phyloP scores from a whole-genome alignment of 768 basidiomycete genomes.

The Leccinum boreale region DNA sequence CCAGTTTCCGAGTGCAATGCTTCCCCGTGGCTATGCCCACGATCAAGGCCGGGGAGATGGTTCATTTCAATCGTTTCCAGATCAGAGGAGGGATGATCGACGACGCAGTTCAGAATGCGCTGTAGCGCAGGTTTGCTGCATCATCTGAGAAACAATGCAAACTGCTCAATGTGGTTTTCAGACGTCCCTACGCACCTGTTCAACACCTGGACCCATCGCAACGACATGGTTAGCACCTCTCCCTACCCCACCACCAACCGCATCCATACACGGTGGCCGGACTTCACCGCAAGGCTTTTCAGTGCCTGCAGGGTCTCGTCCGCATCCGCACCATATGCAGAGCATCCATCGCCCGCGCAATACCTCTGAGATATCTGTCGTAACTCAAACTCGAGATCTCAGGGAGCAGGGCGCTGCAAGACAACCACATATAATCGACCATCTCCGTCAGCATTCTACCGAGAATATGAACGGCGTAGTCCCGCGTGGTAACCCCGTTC shows the following conservation, averaged over 20 bases:
- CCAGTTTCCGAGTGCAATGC: background rate
- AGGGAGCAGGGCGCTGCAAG: slow-evolving; percentile 1
- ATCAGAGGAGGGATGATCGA: slow-evolving; percentile 7
- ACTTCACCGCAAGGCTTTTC: slow-evolving; percentile 9
- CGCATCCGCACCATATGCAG: slow-evolving; percentile 5
- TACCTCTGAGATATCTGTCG: slow-evolving; percentile 1
- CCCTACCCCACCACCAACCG: slow-evolving; percentile 21
- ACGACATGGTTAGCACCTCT: slow-evolving; percentile 17
- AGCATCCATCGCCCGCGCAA: background rate
- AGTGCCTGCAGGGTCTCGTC: slow-evolving; percentile 8
- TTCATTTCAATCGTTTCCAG: background rate
- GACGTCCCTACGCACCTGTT: slow-evolving; percentile 7
- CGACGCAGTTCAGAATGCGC: slow-evolving; percentile 17
- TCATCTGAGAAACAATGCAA: background rate
- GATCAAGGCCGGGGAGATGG: slow-evolving; percentile 8
- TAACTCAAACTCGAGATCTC: slow-evolving; percentile 1
- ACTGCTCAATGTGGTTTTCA: background rate
- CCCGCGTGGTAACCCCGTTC: background rate
- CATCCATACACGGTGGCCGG: slow-evolving; percentile 5
- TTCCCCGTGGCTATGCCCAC: background rate
- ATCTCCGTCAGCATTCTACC: background rate
- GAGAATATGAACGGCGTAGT: slow-evolving; percentile 3
- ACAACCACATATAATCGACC: background rate
- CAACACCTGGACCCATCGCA: slow-evolving; percentile 4
- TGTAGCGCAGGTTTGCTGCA: slow-evolving; percentile 19